These are phyloP conservation scores for Penicillium sp. DNA, from an alignment of 2,329 filamentous ascomycete species.

Conservation along the genomic window DNA sequence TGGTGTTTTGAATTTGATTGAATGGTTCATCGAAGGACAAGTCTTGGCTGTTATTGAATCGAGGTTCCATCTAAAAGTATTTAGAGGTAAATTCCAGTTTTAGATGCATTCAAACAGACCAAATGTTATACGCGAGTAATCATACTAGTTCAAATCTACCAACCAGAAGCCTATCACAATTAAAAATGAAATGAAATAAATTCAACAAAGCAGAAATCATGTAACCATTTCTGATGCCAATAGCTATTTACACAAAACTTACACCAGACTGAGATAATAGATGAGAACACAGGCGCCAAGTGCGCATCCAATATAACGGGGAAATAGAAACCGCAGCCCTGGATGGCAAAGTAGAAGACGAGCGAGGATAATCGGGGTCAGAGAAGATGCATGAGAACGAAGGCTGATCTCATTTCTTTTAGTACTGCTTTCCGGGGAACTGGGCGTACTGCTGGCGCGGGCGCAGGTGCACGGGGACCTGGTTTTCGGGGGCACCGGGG, in stretches of 20 bases:
- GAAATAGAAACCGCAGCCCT: constrained; percentile 20
- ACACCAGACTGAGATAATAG: constrained; percentile 19
- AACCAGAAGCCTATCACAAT: no score
- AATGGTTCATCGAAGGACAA: no score
- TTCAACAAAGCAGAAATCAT: constrained; percentile 22
- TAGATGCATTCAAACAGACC: no score
- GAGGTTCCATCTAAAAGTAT: no score
- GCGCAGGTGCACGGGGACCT: constrained; percentile 68
- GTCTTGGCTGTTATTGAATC: no score
- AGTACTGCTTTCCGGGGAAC: constrained; percentile 37
- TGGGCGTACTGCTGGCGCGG: constrained; percentile 46
- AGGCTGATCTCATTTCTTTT: constrained; percentile 11
- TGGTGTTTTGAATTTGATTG: no score
- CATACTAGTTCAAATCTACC: no score
- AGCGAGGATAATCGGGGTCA: constrained; percentile 7
- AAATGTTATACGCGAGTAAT: no score
- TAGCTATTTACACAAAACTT: constrained; percentile 36
- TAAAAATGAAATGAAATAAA: no score
- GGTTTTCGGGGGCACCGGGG: constrained; percentile 63
- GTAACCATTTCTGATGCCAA: constrained; percentile 36
- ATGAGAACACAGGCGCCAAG: constrained; percentile 21
- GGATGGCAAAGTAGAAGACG: constrained; percentile 8
- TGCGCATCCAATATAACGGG: constrained; percentile 22
- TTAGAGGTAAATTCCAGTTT: no score
- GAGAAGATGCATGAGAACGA: constrained; percentile 4